Evolutionary conservation across 257 asterid genomes (phyloP).

Genomic region (Primulina tabacum): DNA sequence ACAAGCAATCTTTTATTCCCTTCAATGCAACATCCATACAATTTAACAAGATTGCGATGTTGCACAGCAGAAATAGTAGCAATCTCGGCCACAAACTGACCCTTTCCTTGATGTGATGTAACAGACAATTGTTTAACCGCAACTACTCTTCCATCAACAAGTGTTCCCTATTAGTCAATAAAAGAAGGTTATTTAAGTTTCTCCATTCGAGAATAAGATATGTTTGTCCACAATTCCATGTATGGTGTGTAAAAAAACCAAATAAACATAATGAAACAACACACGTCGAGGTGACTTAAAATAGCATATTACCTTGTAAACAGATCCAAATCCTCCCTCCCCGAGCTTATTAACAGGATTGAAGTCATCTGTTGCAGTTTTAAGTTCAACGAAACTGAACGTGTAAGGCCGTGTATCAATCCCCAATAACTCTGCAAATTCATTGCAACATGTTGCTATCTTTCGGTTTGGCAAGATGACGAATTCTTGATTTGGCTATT

Average conservation of each 20-base stretch:
- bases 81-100: conserved; percentile 83
- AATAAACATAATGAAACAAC: background rate
- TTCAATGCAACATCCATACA: conserved; percentile 83
- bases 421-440: conserved; percentile 42
- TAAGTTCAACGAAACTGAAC: conserved; percentile 42
- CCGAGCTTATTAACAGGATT: conserved; percentile 44
- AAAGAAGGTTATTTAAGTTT: background rate
- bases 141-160: conserved; percentile 63
- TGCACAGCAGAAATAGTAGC: conserved; percentile 93
- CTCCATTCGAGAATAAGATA: background rate
- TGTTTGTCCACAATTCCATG: background rate
- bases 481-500: background rate
- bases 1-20: conserved; percentile 69
- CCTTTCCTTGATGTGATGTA: conserved; percentile 81
- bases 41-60: conserved; percentile 80
- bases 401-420: conserved; percentile 49
- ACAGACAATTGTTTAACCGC: conserved; percentile 83
- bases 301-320: conserved; percentile 38
- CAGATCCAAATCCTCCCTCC: conserved; percentile 64
- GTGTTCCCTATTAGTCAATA: conserved; percentile 54
- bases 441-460: background rate
- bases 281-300: background rate
- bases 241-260: background rate
- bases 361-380: conserved; percentile 46
- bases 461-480: background rate